A percentile compares a stretch with the other conserved stretches of the same genome.
phyloP scores from a whole-genome alignment of 805 yeast species.

The Pichia gijzeniarum region DNA sequence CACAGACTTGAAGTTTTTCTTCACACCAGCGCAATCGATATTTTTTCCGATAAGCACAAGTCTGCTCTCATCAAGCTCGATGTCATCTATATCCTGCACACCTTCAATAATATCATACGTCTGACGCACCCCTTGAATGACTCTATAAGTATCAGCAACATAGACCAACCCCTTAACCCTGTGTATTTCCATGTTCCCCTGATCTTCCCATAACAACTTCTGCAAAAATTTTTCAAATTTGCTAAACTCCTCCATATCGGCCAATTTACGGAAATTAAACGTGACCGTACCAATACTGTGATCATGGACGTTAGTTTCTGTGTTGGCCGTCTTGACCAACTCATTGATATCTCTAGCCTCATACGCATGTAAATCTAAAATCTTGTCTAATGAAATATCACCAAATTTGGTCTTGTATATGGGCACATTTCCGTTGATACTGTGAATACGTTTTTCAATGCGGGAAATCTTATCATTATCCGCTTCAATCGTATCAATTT shows the following conservation, averaged over 20 bases:
- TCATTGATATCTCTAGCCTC: slow-evolving; percentile 34
- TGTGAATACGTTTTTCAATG: slow-evolving; percentile 32
- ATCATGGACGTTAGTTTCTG: slow-evolving; percentile 36
- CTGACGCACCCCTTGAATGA: slow-evolving; percentile 89
- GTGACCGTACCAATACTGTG: slow-evolving; percentile 50
- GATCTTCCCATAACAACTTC: slow-evolving; percentile 66
- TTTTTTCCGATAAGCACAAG: slow-evolving; percentile 31
- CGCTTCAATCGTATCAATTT: slow-evolving; percentile 49
- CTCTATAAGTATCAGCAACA: slow-evolving; percentile 36
- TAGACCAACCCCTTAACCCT: slow-evolving; percentile 74
- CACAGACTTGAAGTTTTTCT: slow-evolving; percentile 5
- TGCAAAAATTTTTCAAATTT: slow-evolving; percentile 61
- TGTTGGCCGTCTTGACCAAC: slow-evolving; percentile 11
- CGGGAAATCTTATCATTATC: slow-evolving; percentile 11
- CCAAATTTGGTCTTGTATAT: slow-evolving; percentile 66
- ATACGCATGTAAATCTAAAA: slow-evolving; percentile 77
- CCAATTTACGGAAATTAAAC: slow-evolving; percentile 38
- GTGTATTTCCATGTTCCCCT: slow-evolving; percentile 59
- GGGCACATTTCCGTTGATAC: slow-evolving; percentile 66
- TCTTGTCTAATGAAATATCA: slow-evolving; percentile 56
- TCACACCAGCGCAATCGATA: slow-evolving; percentile 13
- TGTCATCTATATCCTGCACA: slow-evolving; percentile 10
- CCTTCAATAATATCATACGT: slow-evolving; percentile 72
- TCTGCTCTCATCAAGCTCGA: slow-evolving; percentile 16
- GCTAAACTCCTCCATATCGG: slow-evolving; percentile 32